A percentile compares a stretch with the other conserved stretches of the same genome.
These are phyloP conservation scores for Ustilago shanxiensis DNA, from an alignment of 1,284 basidiomycete species.

Conservation along the genomic window DNA sequence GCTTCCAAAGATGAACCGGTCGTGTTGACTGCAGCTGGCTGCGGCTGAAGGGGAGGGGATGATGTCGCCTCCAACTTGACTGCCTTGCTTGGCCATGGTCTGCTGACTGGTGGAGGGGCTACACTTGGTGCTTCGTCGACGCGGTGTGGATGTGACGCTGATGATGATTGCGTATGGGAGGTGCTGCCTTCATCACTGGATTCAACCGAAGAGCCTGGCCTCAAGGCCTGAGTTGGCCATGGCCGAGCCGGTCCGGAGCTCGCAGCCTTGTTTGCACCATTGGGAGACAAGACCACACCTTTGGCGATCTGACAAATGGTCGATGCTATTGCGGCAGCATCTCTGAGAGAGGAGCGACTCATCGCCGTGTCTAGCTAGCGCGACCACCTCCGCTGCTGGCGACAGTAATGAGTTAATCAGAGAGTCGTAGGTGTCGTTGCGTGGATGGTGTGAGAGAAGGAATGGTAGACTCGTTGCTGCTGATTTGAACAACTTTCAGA, in stretches of 20 bases:
- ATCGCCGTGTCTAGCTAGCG: constrained; percentile 14
- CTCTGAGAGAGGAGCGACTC: constrained; percentile 43
- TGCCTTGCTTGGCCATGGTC: constrained; percentile 33
- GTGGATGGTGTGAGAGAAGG: too few species aligned
- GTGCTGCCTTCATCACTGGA: background rate
- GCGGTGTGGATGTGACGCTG: background rate
- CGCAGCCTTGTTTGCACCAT: constrained; percentile 16
- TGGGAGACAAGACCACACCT: constrained; percentile 32
- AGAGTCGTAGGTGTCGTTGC: background rate
- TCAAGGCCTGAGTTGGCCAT: constrained; percentile 28
- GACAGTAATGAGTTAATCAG: background rate
- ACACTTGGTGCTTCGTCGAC: background rate
- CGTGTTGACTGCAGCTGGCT: background rate
- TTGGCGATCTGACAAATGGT: constrained; percentile 45
- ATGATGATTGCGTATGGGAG: background rate
- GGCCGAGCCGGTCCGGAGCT: constrained; percentile 16
- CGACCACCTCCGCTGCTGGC: background rate
- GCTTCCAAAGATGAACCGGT: background rate
- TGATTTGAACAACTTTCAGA: constrained; percentile 1
- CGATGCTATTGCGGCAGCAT: constrained; percentile 51
- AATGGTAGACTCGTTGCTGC: background rate
- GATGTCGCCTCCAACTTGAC: background rate
- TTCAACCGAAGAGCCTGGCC: background rate
- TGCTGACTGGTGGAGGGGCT: constrained; percentile 6
- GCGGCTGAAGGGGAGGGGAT: background rate